Evolutionary conservation across 441 rosid genomes (phyloP), one percentile per base, ranked within the genome.

Genomic region (Bocquillonia castaneifolia): DNA sequence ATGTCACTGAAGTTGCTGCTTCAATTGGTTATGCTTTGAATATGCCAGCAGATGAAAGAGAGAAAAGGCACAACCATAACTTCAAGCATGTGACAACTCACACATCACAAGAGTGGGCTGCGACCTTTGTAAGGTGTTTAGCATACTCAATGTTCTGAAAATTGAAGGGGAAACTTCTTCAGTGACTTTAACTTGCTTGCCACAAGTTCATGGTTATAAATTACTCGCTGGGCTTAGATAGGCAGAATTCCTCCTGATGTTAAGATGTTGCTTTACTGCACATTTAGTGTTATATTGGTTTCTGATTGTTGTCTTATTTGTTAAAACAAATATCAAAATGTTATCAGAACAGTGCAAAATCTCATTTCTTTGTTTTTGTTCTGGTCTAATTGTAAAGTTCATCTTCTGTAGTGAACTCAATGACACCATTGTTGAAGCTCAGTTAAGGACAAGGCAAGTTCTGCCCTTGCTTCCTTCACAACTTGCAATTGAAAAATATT

Each of bases 81-180:
- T 88, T 79, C 67, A 64, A 51, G 75, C 90, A 88, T 76, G 91
- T 88, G 64, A 86, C 87, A 18, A 79, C 77, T 64, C 94, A 88
- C 77, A 86, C 91, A 17, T 82, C 94, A 39, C 94, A 88, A 77
- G 89, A 86, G 80, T 88, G 94, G 94, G 94, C 94, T 47, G 89
- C 88, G 76, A 88, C 89, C 17, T 88, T 88, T 66, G 85, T 88
- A 23, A 88, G 94, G 94, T 88, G 64, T 52, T 75, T 50, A 62
- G 64, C 36, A 1, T 36, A 66, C 31, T 22, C 13, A 18, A 10
- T 36, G n/a, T 25, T 37, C 53, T 44, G 47, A 32, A 47, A 58
- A 32, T 32, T 47, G 44, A 26, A 48, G 40, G 71, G 12, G 32
- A 25, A 68, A 63, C n/a, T 25, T 8, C 6, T 51, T 20, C 10